Percentiles rank a stretch among this genome's conserved stretches.
phyloP scores from a whole-genome alignment of 345 rosid genomes.

The Arabis hirsuta region DNA sequence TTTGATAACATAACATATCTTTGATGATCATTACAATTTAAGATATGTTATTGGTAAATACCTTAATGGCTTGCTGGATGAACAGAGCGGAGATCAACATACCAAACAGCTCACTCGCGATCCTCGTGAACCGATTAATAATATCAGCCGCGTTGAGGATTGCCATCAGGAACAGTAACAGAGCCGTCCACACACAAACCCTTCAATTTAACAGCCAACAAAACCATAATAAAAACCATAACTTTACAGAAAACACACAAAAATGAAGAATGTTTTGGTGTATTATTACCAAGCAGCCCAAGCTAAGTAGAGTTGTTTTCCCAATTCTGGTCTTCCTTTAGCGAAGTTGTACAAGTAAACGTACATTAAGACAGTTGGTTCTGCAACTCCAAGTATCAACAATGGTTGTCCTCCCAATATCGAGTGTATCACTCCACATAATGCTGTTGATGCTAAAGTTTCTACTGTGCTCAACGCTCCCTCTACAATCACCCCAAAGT shows the following conservation, averaged over 20 bases:
- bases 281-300: slow-evolving; percentile 79
- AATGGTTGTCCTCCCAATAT: slow-evolving; percentile 84
- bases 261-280: background rate
- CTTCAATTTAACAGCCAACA: slow-evolving; percentile 44
- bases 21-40: background rate
- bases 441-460: slow-evolving; percentile 74
- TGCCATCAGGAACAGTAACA: slow-evolving; percentile 70
- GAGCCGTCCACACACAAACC: slow-evolving; percentile 93
- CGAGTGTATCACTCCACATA: slow-evolving; percentile 84
- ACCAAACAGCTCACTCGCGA: slow-evolving; percentile 89
- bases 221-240: background rate
- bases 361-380: slow-evolving; percentile 88
- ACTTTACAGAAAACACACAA: background rate
- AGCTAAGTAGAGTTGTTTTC: slow-evolving; percentile 70
- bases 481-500: slow-evolving; percentile 46
- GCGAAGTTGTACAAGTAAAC: slow-evolving; percentile 75
- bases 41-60: slow-evolving; percentile 14
- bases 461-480: slow-evolving; percentile 79
- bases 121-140: slow-evolving; percentile 77
- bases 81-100: slow-evolving; percentile 79
- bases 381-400: slow-evolving; percentile 83
- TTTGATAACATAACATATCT: background rate
- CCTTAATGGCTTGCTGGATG: slow-evolving; percentile 85
- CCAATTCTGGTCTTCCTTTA: slow-evolving; percentile 61
- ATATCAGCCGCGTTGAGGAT: slow-evolving; percentile 61